Conservation (phyloP, 371 early-diverging fungal species). For the Lichtheimia hyalospora region DNA sequence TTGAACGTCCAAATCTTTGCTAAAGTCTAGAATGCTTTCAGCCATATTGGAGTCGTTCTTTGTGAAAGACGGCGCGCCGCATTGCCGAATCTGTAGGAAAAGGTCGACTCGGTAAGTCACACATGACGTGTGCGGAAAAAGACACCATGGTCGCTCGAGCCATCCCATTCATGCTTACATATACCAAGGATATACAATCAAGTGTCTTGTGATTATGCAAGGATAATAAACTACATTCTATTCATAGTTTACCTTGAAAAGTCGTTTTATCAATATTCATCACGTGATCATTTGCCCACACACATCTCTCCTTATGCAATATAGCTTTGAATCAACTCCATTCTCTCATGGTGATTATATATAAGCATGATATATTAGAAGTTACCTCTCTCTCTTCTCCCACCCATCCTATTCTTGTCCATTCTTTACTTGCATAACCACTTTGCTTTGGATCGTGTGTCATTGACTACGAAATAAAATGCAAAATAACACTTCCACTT, state of each 20-base stretch:
- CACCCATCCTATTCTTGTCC: neutral
- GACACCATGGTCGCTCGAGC: too few relatives aligned
- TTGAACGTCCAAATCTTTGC: conserved; percentile 81
- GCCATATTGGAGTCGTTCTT: conserved; percentile 30
- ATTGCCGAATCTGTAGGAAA: conserved; percentile 12
- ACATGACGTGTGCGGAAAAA: conserved; percentile 1
- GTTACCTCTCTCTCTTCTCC: neutral
- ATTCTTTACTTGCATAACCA: neutral
- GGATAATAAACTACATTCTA: too few relatives aligned
- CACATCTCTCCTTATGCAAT: too few relatives aligned
- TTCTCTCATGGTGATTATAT: too few relatives aligned
- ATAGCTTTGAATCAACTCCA: too few relatives aligned
- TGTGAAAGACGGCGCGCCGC: conserved; percentile 30
- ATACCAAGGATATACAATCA: too few relatives aligned
- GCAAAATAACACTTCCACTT: conserved; percentile 37
- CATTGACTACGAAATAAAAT: conserved; percentile 4
- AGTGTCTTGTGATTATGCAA: too few relatives aligned
- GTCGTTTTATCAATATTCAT: too few relatives aligned
- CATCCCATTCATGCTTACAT: too few relatives aligned
- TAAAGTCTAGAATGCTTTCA: conserved; percentile 87
- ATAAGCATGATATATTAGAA: too few relatives aligned
- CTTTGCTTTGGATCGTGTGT: conserved; percentile 4
- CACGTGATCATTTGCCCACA: too few relatives aligned
- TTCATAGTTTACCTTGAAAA: too few relatives aligned
- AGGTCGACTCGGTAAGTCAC: neutral